Conservation (phyloP, 2,329 filamentous ascomycete genomes). For the Nemania sp. region DNA sequence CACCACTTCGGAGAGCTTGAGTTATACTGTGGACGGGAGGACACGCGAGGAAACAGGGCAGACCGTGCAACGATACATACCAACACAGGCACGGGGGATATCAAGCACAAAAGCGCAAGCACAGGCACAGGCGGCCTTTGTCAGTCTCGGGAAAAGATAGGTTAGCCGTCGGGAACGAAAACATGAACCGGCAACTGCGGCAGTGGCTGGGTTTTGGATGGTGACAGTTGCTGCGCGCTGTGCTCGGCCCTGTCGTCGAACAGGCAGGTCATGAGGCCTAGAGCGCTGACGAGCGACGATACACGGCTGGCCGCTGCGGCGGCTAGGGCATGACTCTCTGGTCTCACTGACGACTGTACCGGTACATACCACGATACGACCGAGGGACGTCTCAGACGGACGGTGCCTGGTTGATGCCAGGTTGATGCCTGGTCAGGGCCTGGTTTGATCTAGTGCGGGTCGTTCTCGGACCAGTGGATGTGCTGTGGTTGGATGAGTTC, state of each 20-base stretch:
- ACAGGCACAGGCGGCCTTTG: slow-evolving; percentile 9
- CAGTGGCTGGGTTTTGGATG: slow-evolving; percentile 17
- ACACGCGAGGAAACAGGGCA: neutral
- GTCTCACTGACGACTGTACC: neutral
- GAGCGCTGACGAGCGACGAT: slow-evolving; percentile 3
- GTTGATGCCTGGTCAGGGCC: no score
- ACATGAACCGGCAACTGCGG: slow-evolving; percentile 18
- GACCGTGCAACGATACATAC: slow-evolving; percentile 14
- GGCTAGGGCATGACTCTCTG: slow-evolving; percentile 8
- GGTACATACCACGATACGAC: neutral
- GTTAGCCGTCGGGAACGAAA: slow-evolving; percentile 13
- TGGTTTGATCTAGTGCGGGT: slow-evolving; percentile 35
- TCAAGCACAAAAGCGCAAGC: neutral
- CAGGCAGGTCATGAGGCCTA: slow-evolving; percentile 14
- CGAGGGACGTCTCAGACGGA: slow-evolving; percentile 16
- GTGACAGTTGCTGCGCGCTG: neutral
- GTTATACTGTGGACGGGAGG: neutral
- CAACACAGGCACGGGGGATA: slow-evolving; percentile 4
- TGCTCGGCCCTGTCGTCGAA: slow-evolving; percentile 17
- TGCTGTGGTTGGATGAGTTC: slow-evolving; percentile 38
- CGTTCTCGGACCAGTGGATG: slow-evolving; percentile 42
- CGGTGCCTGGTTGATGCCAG: neutral
- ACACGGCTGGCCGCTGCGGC: neutral
- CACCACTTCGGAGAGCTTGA: neutral
- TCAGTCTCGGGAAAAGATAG: slow-evolving; percentile 2